Evolutionary conservation across 2,329 filamentous ascomycete species (phyloP).

Genomic region (Talaromyces sp.): DNA sequence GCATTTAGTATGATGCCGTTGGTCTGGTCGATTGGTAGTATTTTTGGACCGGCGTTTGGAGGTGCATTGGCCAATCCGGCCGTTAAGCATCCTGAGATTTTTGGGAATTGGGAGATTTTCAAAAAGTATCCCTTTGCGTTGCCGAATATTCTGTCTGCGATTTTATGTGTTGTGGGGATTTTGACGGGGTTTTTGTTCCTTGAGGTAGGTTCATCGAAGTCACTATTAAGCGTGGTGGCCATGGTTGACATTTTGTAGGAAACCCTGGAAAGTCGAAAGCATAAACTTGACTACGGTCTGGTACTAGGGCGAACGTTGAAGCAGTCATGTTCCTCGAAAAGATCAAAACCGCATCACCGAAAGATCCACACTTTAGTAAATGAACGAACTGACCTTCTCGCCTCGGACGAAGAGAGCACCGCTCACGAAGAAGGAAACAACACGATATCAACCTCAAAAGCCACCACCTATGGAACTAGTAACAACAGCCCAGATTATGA

Average conservation of each 20-base stretch:
- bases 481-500: background rate
- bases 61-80: conserved; percentile 81
- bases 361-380: conserved; percentile 22
- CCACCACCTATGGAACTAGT: background rate
- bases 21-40: conserved; percentile 80
- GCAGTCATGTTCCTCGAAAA: conserved; percentile 34
- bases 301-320: conserved; percentile 66
- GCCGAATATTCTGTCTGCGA: conserved; percentile 74
- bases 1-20: conserved; percentile 94
- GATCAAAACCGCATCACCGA: conserved; percentile 20
- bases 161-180: conserved; percentile 76
- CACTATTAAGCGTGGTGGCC: background rate
- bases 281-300: conserved; percentile 71
- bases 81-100: conserved; percentile 67
- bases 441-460: conserved; percentile 15
- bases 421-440: conserved; percentile 17
- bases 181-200: conserved; percentile 74
- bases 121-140: conserved; percentile 75
- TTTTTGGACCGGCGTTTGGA: conserved; percentile 84
- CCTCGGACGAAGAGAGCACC: conserved; percentile 7
- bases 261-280: conserved; percentile 70
- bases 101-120: conserved; percentile 65
- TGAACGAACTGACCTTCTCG: conserved; percentile 35
- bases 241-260: conserved; percentile 47
- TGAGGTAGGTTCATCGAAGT: conserved; percentile 47